These are phyloP conservation scores for Poronia punctata DNA, from an alignment of 495 filamentous ascomycete species.

Conservation along the genomic window DNA sequence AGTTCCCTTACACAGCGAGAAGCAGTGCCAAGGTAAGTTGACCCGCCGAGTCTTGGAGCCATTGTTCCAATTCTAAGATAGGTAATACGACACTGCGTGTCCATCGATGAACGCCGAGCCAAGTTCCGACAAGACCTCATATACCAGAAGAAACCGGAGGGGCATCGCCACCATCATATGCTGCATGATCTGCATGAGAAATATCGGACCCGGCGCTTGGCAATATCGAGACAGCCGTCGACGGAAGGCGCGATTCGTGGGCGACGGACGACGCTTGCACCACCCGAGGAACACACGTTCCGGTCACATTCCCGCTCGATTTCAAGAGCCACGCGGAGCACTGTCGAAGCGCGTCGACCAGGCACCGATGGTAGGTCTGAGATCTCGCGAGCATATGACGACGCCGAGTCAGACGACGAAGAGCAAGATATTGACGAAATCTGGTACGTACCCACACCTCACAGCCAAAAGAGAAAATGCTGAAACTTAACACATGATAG, in stretches of 20 bases:
- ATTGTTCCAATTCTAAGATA: constrained; percentile 27
- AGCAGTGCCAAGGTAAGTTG: constrained; percentile 55
- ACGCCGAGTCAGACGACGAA: constrained; percentile 51
- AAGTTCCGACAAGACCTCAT: constrained; percentile 66
- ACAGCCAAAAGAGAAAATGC: neutral
- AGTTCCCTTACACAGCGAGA: constrained; percentile 75
- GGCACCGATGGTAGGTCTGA: constrained; percentile 3
- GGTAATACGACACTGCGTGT: constrained; percentile 64
- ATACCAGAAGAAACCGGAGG: constrained; percentile 44
- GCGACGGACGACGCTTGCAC: constrained; percentile 18
- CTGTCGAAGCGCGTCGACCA: constrained; percentile 6
- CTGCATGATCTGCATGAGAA: constrained; percentile 28
- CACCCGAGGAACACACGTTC: constrained; percentile 15
- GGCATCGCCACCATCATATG: constrained; percentile 29
- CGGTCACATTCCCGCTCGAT: constrained; percentile 22
- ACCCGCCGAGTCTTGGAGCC: constrained; percentile 47
- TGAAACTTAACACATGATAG: constrained; percentile 6
- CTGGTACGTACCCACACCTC: constrained; percentile 41
- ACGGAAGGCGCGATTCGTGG: constrained; percentile 11
- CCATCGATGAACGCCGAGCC: constrained; percentile 71
- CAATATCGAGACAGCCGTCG: neutral
- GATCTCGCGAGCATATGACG: constrained; percentile 17
- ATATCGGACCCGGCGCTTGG: constrained; percentile 20
- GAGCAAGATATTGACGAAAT: constrained; percentile 74
- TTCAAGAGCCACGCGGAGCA: constrained; percentile 18